phyloP scores from a whole-genome alignment of 352 stramenopile genomes.

The Globisporangium viniferum region DNA sequence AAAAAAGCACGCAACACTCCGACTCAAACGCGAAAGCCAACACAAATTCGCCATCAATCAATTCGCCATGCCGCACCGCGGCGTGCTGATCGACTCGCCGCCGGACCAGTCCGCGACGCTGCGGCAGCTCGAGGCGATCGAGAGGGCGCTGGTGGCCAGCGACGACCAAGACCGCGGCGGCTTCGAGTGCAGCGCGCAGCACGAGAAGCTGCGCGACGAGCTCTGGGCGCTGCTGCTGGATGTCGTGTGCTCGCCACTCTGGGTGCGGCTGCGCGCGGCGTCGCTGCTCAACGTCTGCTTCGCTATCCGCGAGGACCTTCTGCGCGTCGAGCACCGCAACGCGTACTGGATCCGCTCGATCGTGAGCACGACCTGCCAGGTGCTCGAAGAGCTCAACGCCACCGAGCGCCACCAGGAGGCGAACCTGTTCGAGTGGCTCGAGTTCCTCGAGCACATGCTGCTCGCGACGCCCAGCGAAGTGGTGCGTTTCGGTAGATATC shows the following conservation, averaged over 20 bases:
- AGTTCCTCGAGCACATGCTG: conserved; percentile 57
- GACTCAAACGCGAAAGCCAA: too few species aligned
- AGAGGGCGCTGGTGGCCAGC: conserved; percentile 28
- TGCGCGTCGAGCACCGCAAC: conserved; percentile 20
- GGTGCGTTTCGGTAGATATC: conserved; percentile 5
- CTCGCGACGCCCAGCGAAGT: conserved; percentile 33
- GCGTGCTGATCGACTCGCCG: conserved; percentile 42
- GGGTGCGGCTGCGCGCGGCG: conserved; percentile 53
- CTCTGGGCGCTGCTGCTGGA: conserved; percentile 67
- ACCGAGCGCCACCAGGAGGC: conserved; percentile 34
- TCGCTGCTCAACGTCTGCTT: conserved; percentile 57
- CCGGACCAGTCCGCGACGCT: conserved; percentile 48
- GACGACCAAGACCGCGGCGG: conserved; percentile 3
- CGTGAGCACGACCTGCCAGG: conserved; percentile 69
- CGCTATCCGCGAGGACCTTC: conserved; percentile 21
- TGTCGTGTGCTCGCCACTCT: conserved; percentile 65
- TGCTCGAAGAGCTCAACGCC: conserved; percentile 53
- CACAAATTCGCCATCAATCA: too few species aligned
- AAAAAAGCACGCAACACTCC: too few species aligned
- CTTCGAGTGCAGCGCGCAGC: conserved; percentile 15
- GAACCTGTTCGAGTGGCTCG: conserved; percentile 58
- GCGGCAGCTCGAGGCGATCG: conserved; percentile 42
- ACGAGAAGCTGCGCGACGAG: conserved; percentile 30
- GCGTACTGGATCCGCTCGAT: conserved; percentile 59
- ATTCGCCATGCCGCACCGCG: conserved; percentile 10